Base-by-base conservation (phyloP, 2,329 filamentous ascomycete genomes). In the Madurella fahalii region DNA sequence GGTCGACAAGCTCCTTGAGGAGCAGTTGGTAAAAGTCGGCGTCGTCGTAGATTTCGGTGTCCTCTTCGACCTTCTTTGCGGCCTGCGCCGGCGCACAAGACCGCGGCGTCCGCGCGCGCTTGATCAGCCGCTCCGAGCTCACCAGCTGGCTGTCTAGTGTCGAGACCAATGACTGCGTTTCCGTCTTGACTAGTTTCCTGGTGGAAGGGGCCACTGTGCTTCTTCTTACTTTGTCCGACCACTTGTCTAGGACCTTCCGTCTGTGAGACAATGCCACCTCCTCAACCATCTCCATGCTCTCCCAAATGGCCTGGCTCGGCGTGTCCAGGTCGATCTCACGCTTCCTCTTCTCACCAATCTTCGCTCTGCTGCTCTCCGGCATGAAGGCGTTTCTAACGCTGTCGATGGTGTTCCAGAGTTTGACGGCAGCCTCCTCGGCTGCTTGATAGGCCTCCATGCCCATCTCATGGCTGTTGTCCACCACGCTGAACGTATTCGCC, bases 21-120 rank as follows among this genome's bases (percentile, higher is more conserved):
- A 99, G 81, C 13, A 94, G 76, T 69, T 95, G 90, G 73, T 99
- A 99, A 71, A 97, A 96, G 68, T 95, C 86, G 11, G 89, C 90
- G 64, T 99, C 94, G 68, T 97, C 93, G 74, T 94, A 99, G 62
- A 96, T 84, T 17, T 77, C 72, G 1, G 71, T 68, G 64, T 85
- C 84, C 61, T 86, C 79, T 9, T 74, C 71, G 20, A 84, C 65
- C 65, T 82, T 81, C 59, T 73, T 74, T 31, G 78, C 77, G 0
- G 80, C 79, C 63, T 93, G 89, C 0, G 82, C 72, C 0, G 89
- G 89, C 0, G 89, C 89, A 64, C 89, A 92, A 1, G 88, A 91
- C 17, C 89, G 83, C 12, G 89, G 86, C 0, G 84, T 83, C 43
- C 81, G 82, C 0, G 87, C 88, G 43, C 84, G 83, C 65, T 83